Conservation (phyloP, 208 protist species). For the Crithidia thermophila region DNA sequence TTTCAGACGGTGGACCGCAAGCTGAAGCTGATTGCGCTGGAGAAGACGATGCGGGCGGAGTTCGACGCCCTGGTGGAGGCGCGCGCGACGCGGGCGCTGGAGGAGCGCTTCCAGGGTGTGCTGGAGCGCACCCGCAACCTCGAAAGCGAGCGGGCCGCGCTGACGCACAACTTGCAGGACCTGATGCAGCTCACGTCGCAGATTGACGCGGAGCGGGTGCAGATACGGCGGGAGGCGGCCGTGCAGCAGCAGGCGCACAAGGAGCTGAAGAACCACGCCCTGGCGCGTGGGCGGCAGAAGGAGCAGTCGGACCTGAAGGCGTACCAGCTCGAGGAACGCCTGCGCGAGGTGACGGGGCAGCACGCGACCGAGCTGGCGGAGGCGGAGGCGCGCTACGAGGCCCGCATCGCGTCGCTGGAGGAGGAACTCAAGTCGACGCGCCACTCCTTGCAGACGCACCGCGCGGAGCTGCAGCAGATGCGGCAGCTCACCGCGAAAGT, state of each 20-base stretch:
- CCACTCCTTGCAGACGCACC: constrained; percentile 44
- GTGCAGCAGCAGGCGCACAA: constrained; percentile 62
- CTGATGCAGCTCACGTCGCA: constrained; percentile 58
- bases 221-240: constrained; percentile 44
- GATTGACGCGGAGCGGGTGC: constrained; percentile 51
- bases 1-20: constrained; percentile 87
- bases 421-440: constrained; percentile 51
- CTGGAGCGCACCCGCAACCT: constrained; percentile 51
- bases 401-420: constrained; percentile 43
- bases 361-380: constrained; percentile 30
- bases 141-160: constrained; percentile 49
- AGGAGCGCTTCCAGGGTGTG: constrained; percentile 44
- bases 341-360: constrained; percentile 46
- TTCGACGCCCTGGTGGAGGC: constrained; percentile 60
- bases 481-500: constrained; percentile 52
- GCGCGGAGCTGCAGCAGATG: constrained; percentile 57
- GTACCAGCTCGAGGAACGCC: constrained; percentile 55
- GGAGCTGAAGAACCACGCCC: constrained; percentile 61
- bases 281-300: constrained; percentile 38
- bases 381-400: constrained; percentile 42
- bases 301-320: constrained; percentile 55
- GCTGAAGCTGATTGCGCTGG: constrained; percentile 75
- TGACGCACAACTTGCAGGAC: constrained; percentile 70
- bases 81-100: constrained; percentile 47
- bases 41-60: constrained; percentile 68